A percentile compares a stretch with the other conserved stretches of the same genome.
Evolutionary conservation across 2,329 filamentous ascomycete genomes (phyloP).

Genomic region (Hymenoscyphus fraxineus): DNA sequence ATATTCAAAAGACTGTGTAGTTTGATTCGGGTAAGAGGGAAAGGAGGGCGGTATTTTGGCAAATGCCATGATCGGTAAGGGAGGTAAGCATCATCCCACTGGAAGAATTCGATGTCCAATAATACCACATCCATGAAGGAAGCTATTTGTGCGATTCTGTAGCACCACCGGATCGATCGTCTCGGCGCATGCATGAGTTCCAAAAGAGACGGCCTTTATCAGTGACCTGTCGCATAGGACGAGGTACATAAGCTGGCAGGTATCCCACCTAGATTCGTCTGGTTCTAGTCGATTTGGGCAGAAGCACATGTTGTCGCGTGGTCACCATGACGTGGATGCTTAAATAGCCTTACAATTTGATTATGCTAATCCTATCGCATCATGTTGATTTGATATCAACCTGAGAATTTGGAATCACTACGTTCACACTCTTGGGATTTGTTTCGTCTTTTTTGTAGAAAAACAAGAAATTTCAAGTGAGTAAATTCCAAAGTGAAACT

Average conservation of each 20-base stretch:
- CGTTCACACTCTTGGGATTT: neutral
- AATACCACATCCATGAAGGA: neutral
- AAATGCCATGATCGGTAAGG: neutral
- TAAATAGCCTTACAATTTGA: neutral
- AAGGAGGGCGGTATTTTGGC: neutral
- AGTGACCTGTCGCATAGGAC: slow-evolving; percentile 20
- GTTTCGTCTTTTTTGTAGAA: neutral
- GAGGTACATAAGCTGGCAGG: neutral
- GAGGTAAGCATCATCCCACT: neutral
- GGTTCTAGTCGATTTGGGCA: neutral
- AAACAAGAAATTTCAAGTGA: neutral
- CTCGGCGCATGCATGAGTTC: slow-evolving; percentile 19
- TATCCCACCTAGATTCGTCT: neutral
- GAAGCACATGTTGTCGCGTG: slow-evolving; percentile 4
- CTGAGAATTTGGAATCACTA: neutral
- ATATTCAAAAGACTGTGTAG: neutral
- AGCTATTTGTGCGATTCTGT: neutral
- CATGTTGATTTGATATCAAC: neutral
- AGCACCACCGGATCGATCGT: slow-evolving; percentile 10
- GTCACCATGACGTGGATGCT: slow-evolving; percentile 1
- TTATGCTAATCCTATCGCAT: neutral
- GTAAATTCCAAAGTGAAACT: too few species aligned
- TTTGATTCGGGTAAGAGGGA: neutral
- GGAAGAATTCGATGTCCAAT: neutral
- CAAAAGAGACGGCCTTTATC: slow-evolving; percentile 22